Evolutionary conservation across 768 basidiomycete genomes (phyloP).

Genomic region (Suillus spraguei): DNA sequence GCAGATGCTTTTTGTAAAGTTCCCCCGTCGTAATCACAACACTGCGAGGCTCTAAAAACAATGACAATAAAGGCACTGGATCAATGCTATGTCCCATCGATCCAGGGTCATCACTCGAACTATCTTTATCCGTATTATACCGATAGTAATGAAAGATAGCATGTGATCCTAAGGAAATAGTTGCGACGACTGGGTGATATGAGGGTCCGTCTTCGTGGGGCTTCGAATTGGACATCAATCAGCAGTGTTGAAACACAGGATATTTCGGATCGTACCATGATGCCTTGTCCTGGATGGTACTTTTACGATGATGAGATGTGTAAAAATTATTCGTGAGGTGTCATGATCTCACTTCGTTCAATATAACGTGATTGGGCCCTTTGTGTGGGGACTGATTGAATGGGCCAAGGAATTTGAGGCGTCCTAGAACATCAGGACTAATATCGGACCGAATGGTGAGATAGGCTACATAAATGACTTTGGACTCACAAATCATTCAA

Average conservation of each 20-base stretch:
- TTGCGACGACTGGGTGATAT: constrained; percentile 87
- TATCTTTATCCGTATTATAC: constrained; percentile 50
- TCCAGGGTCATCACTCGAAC: constrained; percentile 19
- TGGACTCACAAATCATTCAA: constrained; percentile 62
- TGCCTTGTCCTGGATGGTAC: constrained; percentile 91
- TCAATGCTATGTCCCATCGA: constrained; percentile 58
- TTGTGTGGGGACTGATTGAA: constrained; percentile 67
- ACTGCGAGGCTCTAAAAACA: constrained; percentile 86
- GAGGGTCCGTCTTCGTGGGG: constrained; percentile 93
- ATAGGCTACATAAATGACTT: constrained; percentile 9
- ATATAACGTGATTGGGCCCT: constrained; percentile 84
- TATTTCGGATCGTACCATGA: constrained; percentile 63
- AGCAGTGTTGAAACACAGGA: constrained; percentile 9
- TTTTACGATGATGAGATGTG: constrained; percentile 29
- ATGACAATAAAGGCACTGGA: constrained; percentile 62
- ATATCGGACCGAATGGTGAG: constrained; percentile 15
- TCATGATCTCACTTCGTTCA: constrained; percentile 68
- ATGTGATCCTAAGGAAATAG: constrained; percentile 87
- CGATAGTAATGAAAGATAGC: constrained; percentile 82
- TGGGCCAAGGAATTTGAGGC: constrained; percentile 63
- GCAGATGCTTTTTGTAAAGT: constrained; percentile 74
- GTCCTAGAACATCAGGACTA: constrained; percentile 78
- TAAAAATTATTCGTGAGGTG: constrained; percentile 13
- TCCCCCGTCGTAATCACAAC: constrained; percentile 72
- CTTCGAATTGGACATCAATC: constrained; percentile 40